Base-by-base conservation (phyloP, 371 early-diverging fungal genomes). In the Thermomucor indicae-seudaticae region DNA sequence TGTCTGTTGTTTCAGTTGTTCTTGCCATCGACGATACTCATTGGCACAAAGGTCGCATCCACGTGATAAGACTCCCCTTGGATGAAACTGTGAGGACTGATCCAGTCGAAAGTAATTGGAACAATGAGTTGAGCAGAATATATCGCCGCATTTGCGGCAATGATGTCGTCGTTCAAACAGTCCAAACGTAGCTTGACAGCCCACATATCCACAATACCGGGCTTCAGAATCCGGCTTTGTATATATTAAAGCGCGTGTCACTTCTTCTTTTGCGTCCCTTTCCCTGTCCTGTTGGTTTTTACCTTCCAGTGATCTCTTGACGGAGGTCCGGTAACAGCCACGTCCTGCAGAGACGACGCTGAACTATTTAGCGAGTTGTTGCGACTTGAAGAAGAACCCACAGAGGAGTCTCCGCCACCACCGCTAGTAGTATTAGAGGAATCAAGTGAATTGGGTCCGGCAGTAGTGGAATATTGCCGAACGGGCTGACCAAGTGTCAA, bases 161-260 rank as follows among this genome's bases (percentile, higher is more conserved):
- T 77, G 77, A 44, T 77, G 77, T 41, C 73, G 62, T 44, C 77
- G 60, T 43, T 77, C 73, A 53, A 77, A 72, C 6, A 77, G 25
- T 6, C 69, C 67, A 65, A 77, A 77, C n/a, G 51, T 27, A 8
- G 47, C 51, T 19, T 43, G 20, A 43, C 77, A 76, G 23, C 53
- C 60, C 28, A 57, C 43, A 25, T 45, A 62, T 11, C 44, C 64
- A 47, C 76, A 73, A 10, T 47, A 42, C 22, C 27, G 57, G 25
- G 64, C 58, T 43, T 70, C 68, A 25, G 65, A 42, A 60, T 74
- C 68, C 31, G 67, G 64, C 76, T 70, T 55, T 45, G n/a, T 22
- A 27, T 31, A 30, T 46, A 29, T 45, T 29, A 27, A 23, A 19
- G 27, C n/a, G 10, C 16, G 8, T 27, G 3, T 19, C 14, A 22